These are phyloP conservation scores for Penicillium sp. DNA, from an alignment of 2,329 filamentous ascomycete species.

Conservation along the genomic window DNA sequence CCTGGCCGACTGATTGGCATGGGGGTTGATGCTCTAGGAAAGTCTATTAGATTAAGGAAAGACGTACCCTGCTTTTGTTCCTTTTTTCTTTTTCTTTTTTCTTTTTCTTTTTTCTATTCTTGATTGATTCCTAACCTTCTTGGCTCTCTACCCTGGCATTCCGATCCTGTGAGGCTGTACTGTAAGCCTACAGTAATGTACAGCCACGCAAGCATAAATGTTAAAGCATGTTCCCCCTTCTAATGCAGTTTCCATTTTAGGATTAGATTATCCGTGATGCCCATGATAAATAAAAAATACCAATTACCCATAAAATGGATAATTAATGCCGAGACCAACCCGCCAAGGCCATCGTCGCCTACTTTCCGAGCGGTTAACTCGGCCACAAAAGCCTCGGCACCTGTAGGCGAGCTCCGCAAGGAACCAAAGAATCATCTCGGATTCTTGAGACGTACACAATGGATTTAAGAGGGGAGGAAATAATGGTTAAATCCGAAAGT, in stretches of 20 bases:
- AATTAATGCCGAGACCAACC: neutral
- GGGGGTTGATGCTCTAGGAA: slow-evolving; percentile 9
- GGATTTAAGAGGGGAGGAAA: neutral
- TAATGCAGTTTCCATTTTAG: neutral
- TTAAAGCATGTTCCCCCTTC: neutral
- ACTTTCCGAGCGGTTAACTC: neutral
- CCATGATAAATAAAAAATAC: neutral
- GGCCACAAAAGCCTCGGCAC: slow-evolving; percentile 4
- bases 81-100: neutral
- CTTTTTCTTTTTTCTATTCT: neutral
- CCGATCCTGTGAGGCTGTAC: slow-evolving; percentile 7
- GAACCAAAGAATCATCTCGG: neutral
- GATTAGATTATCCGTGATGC: neutral
- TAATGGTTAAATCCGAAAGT: neutral
- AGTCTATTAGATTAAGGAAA: slow-evolving; percentile 19
- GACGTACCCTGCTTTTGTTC: slow-evolving; percentile 2
- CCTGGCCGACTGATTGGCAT: slow-evolving; percentile 22
- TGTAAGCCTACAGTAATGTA: neutral
- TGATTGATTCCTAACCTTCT: neutral
- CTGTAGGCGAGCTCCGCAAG: slow-evolving; percentile 16
- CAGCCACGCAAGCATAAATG: neutral
- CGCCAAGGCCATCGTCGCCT: neutral
- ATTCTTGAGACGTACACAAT: neutral
- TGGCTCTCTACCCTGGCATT: neutral
- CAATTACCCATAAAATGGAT: neutral